Evolutionary conservation across 257 asterid genomes (phyloP), one percentile per base, ranked within the genome.

Genomic region (Apocynum venetum): DNA sequence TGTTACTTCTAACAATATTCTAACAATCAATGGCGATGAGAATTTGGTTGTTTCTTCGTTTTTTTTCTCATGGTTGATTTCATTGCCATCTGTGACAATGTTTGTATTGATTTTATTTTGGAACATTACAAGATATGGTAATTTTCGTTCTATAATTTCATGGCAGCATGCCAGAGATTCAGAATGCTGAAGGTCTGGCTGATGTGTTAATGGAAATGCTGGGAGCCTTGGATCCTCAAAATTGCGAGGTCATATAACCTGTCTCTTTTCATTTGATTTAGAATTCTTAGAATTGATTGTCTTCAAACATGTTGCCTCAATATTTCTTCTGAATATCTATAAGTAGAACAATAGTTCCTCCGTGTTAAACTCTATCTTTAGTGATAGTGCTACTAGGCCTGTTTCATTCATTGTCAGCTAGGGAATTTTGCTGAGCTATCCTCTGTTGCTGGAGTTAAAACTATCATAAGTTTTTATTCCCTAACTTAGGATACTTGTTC

Each of bases 171-270:
- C 80, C 88, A 19, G 99, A 96, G 89, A 89, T 96, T 59, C 93
- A 87, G 85, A 96, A 79, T 84, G 99, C 97, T 25, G 92, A 87
- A 83, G 98, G 98, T 70, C 69, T 93, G 76, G 87, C 89, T 20
- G 97, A 90, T 72, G 94, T 96, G 72, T 85, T 96, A 73, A 83
- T 85, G 88, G 99, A 96, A 85, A 93, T 96, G 94, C 87, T 96
- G 55, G 78, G 86, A 84, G 99, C 96, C 76, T 85, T 96, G 87
- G 93, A 85, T 82, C 96, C 93, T 35, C 89, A 86, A 48, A 89
- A 83, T 80, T 91, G 86, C 64, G 96, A 88, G 98, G 99, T 95
- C 71, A 35, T 41, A 6, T 35, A 31, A 51, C 44, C 70, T 35
- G 31, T 14, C 74, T 11, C 59, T 72, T 63, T 60, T 67, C 55